phyloP scores from a whole-genome alignment of 768 basidiomycete genomes.

The Mrakia hoshinonis region DNA sequence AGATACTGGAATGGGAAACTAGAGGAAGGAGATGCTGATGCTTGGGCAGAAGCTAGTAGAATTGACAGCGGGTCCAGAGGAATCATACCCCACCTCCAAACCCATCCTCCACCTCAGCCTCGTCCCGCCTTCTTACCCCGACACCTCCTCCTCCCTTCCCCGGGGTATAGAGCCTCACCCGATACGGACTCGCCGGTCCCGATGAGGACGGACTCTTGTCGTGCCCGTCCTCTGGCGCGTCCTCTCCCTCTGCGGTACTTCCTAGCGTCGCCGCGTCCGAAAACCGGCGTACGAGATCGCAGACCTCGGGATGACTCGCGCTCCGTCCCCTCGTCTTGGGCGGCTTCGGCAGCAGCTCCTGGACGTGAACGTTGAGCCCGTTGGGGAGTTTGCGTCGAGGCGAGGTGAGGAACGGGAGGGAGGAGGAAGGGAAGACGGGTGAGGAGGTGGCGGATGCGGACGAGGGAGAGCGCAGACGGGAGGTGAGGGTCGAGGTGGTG shows the following conservation, averaged over 20 bases:
- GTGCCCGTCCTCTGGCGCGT: neutral
- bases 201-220: neutral
- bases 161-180: neutral
- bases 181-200: neutral
- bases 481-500: neutral
- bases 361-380: neutral
- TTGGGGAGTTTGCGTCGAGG: neutral
- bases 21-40: no score
- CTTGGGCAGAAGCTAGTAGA: no score
- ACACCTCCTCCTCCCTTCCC: neutral
- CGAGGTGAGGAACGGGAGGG: neutral
- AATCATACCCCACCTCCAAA: neutral
- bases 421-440: neutral
- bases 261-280: neutral
- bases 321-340: constrained; percentile 13
- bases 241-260: neutral
- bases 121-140: neutral
- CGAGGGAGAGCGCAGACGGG: neutral
- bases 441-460: neutral
- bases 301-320: constrained; percentile 8
- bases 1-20: no score
- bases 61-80: no score
- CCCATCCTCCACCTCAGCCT: neutral
- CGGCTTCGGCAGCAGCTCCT: constrained; percentile 5
- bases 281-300: neutral